Conservation (phyloP, 2,329 filamentous ascomycete species). For the Cyphellophora europaea region DNA sequence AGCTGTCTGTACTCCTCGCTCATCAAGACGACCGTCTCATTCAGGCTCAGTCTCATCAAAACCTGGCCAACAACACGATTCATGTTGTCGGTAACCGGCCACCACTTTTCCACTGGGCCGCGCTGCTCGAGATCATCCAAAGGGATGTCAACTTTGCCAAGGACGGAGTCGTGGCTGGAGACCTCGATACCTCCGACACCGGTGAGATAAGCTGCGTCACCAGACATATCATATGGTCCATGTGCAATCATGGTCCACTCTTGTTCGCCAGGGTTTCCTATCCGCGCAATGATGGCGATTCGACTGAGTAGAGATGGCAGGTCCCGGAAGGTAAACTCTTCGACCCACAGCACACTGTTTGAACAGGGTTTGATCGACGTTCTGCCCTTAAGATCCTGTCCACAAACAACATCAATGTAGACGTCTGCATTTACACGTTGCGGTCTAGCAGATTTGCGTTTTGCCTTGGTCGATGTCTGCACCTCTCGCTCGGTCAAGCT, state of each 20-base stretch:
- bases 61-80: constrained; percentile 73
- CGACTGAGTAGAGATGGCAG: constrained; percentile 38
- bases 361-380: constrained; percentile 38
- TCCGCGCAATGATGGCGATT: constrained; percentile 36
- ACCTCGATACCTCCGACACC: constrained; percentile 37
- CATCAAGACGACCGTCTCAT: constrained; percentile 84
- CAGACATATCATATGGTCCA: constrained; percentile 32
- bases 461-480: constrained; percentile 9
- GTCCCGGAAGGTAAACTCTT: constrained; percentile 38
- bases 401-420: constrained; percentile 39
- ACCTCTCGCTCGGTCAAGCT: constrained; percentile 4
- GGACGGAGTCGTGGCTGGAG: constrained; percentile 35
- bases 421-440: constrained; percentile 28
- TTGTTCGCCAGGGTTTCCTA: constrained; percentile 36
- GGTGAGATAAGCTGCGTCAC: constrained; percentile 29
- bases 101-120: constrained; percentile 80
- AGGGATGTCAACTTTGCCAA: constrained; percentile 63
- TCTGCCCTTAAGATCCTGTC: constrained; percentile 39
- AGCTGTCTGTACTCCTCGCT: constrained; percentile 75
- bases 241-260: constrained; percentile 40
- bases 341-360: constrained; percentile 38
- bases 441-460: constrained; percentile 15
- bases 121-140: constrained; percentile 69
- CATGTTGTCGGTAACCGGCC: constrained; percentile 67
- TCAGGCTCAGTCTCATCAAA: constrained; percentile 70